A percentile compares a stretch with the other conserved stretches of the same genome.
These are phyloP conservation scores for Alloascoidea africana DNA, from an alignment of 805 yeast species.

Conservation along the genomic window DNA sequence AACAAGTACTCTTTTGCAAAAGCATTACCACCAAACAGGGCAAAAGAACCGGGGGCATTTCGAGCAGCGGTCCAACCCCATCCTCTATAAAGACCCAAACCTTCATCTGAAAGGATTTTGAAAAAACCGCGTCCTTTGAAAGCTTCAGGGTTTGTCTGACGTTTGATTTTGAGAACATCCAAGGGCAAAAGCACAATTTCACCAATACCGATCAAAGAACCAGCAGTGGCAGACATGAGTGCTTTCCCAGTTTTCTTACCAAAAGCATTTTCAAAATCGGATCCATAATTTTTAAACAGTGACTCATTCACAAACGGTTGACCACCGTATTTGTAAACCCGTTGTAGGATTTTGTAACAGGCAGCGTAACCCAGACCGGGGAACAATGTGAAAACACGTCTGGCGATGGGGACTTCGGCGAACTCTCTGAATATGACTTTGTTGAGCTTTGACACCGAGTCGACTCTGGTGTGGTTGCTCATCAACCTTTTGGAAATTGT, in stretches of 20 bases:
- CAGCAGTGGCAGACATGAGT: conserved; percentile 93
- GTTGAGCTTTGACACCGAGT: conserved; percentile 55
- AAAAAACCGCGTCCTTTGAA: conserved; percentile 95
- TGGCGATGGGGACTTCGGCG: conserved; percentile 54
- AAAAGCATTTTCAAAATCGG: conserved; percentile 55
- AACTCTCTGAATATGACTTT: conserved; percentile 74
- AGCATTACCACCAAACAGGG: conserved; percentile 96
- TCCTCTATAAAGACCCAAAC: conserved; percentile 87
- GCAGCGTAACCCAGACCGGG: conserved; percentile 99
- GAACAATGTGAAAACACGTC: conserved; percentile 69
- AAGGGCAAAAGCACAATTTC: conserved; percentile 91
- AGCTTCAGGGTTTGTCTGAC: conserved; percentile 99
- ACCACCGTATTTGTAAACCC: conserved; percentile 98
- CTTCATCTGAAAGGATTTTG: conserved; percentile 78
- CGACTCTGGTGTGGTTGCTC: conserved; percentile 71
- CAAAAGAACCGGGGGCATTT: conserved; percentile 98
- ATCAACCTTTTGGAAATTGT: conserved; percentile 92
- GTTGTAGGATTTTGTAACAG: conserved; percentile 85
- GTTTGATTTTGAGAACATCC: conserved; percentile 93
- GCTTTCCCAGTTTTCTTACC: conserved; percentile 97
- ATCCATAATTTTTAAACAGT: conserved; percentile 58
- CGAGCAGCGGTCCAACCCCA: conserved; percentile 99
- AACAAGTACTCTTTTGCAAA: conserved; percentile 94
- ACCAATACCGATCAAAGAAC: conserved; percentile 94
- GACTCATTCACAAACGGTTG: conserved; percentile 97